Conservation (phyloP, 768 basidiomycete species). For the Lactarius hengduanensis region DNA sequence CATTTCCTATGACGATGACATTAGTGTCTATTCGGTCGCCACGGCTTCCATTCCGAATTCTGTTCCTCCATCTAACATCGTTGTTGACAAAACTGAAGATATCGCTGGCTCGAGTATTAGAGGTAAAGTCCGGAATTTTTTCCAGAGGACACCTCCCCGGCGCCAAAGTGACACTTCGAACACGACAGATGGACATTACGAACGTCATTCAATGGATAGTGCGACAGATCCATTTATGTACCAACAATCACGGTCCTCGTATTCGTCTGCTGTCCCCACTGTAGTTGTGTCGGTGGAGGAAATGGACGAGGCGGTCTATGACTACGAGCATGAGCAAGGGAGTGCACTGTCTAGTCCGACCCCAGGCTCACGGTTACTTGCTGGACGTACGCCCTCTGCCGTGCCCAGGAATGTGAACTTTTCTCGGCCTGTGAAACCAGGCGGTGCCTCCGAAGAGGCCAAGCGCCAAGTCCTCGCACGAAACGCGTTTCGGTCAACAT, state of each 20-base stretch:
- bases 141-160: neutral
- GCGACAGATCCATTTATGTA: conserved; percentile 30
- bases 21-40: conserved; percentile 44
- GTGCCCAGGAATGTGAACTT: conserved; percentile 54
- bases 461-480: conserved; percentile 55
- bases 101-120: neutral
- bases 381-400: conserved; percentile 45
- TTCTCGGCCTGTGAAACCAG: conserved; percentile 58
- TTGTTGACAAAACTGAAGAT: neutral
- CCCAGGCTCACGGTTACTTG: conserved; percentile 24
- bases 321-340: conserved; percentile 3
- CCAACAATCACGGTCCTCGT: conserved; percentile 12
- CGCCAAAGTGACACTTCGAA: neutral
- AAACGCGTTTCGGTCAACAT: conserved; percentile 43
- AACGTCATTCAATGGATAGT: conserved; percentile 5
- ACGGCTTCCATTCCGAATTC: conserved; percentile 40
- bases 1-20: conserved; percentile 37
- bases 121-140: neutral
- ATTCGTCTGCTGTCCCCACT: conserved; percentile 42
- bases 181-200: neutral
- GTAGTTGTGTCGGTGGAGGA: conserved; percentile 54
- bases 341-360: conserved; percentile 30
- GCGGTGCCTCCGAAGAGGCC: conserved; percentile 40
- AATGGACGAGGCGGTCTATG: conserved; percentile 16
- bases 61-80: neutral